A percentile compares a stretch with the other conserved stretches of the same genome.
phyloP scores from a whole-genome alignment of 2,329 filamentous ascomycete genomes.

The Xylaria arbuscula region DNA sequence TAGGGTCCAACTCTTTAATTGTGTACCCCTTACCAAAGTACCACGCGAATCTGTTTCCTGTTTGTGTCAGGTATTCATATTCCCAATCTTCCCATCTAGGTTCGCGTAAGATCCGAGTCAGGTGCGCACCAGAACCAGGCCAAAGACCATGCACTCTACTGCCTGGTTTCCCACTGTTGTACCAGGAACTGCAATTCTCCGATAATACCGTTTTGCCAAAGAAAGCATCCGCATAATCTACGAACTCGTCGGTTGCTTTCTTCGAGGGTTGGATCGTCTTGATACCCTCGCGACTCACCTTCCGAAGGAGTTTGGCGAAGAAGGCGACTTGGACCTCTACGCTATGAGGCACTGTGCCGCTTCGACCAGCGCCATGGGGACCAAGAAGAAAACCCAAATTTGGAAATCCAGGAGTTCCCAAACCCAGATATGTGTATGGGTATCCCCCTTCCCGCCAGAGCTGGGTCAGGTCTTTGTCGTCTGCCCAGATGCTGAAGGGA shows the following conservation, averaged over 20 bases:
- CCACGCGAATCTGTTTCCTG: conserved; percentile 66
- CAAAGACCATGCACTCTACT: conserved; percentile 74
- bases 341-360: conserved; percentile 74
- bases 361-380: conserved; percentile 67
- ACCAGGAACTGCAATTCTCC: conserved; percentile 77
- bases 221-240: conserved; percentile 68
- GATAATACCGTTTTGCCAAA: conserved; percentile 66
- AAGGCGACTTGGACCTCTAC: conserved; percentile 75
- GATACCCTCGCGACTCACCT: conserved; percentile 73
- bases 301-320: conserved; percentile 74
- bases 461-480: conserved; percentile 63
- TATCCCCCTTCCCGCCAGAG: conserved; percentile 71
- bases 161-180: conserved; percentile 73
- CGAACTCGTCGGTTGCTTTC: conserved; percentile 72
- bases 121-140: conserved; percentile 74
- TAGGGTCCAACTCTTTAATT: conserved; percentile 64
- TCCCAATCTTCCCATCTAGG: conserved; percentile 68
- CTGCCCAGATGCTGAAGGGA: conserved; percentile 68
- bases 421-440: conserved; percentile 74
- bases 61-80: conserved; percentile 58
- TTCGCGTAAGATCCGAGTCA: conserved; percentile 67
- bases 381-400: conserved; percentile 75
- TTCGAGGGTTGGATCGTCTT: conserved; percentile 67
- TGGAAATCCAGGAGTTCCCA: conserved; percentile 72
- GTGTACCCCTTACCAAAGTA: conserved; percentile 77